These are phyloP conservation scores for Stentor roeselii DNA, from an alignment of 73 alveolate species.

Conservation along the genomic window DNA sequence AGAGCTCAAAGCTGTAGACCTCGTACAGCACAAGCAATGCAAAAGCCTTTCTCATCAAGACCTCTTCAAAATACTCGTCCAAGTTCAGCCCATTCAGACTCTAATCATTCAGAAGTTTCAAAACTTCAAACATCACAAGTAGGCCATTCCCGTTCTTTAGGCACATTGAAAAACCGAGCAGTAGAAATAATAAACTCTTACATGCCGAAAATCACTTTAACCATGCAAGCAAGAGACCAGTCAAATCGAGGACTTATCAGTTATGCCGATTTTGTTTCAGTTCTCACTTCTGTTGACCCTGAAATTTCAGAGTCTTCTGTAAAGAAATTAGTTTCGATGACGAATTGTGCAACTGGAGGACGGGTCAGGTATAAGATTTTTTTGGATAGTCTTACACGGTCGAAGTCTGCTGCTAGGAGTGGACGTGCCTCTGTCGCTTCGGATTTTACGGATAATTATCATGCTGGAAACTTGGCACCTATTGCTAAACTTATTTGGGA, in stretches of 20 bases:
- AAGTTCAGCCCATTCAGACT: background rate
- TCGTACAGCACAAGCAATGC: background rate
- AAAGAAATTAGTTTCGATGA: background rate
- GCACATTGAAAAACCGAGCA: background rate
- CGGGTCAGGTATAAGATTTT: background rate
- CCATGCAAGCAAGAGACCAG: background rate
- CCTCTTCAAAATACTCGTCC: background rate
- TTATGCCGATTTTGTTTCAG: background rate
- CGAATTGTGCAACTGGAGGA: background rate
- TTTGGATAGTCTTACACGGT: background rate
- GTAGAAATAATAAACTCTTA: background rate
- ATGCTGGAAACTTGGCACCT: background rate
- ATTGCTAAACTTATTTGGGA: slow-evolving; percentile 23
- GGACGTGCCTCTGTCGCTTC: background rate
- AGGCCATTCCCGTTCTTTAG: background rate
- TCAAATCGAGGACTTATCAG: background rate
- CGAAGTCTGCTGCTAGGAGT: background rate
- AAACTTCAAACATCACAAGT: background rate
- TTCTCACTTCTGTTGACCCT: background rate
- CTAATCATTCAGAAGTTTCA: no score
- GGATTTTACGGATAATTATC: slow-evolving; percentile 7
- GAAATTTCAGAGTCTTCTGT: background rate
- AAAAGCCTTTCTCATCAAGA: background rate
- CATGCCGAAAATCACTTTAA: background rate
- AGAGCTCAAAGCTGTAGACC: background rate